Base-by-base conservation (phyloP, 2,329 filamentous ascomycete species). In the Malbranchea cinnamomea region DNA sequence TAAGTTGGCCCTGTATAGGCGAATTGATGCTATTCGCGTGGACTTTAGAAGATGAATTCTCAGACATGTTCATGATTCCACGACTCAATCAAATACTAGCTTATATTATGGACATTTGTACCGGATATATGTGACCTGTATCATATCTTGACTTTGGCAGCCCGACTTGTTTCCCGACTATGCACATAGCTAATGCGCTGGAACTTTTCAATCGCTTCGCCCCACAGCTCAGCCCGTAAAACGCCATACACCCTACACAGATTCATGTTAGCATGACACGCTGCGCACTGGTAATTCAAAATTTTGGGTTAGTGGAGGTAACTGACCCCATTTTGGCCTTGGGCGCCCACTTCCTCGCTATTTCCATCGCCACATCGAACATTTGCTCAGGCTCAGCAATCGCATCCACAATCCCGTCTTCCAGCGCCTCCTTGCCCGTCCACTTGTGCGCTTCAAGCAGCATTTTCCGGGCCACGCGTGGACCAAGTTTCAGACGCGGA, bases 131-230 rank as follows among this genome's bases (percentile, higher is more conserved):
- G n/a, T n/a, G n/a, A n/a, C n/a, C n/a, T n/a, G n/a, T n/a, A n/a
- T 48, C 33, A 65, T 16, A 65, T 64, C 47, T 60, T 65, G 10
- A 61, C 62, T 41, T 63, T 64, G 3, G 57, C 59, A 6, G 52
- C 53, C 28, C 50, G 48, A 15, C 53, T 56, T 5, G 56, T 54
- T 31, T 47, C 45, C 35, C 53, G 54, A 19, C 63, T 56, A 52
- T 68, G 62, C 9, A 68, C 60, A 49, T 68, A 68, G 38, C 62
- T 65, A 32, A 70, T 68, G 14, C 53, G 45, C 38, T 62, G 53
- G 20, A 70, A 63, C 36, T 57, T 59, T 40, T 58, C 54, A 16
- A 58, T 55, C 6, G 66, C 65, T 32, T 69, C 65, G 0, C 67
- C 66, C 53, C 60, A 67, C 15, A 70, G 44, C 41, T 70, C 66